Conservation (phyloP, 352 stramenopile genomes). For the Nothophytophthora sp. region DNA sequence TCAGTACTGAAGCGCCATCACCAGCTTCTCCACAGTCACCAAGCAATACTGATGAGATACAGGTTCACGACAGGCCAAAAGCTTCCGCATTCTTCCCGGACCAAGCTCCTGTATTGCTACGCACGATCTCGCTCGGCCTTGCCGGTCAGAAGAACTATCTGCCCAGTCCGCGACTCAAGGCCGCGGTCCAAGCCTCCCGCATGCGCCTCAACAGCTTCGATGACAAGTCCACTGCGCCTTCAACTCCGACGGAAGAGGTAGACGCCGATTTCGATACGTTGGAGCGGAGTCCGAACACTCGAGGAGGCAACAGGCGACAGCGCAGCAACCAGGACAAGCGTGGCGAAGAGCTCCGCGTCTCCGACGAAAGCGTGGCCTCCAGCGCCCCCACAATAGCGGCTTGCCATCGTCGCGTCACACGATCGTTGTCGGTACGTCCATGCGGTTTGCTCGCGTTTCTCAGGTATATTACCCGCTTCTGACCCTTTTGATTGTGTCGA, state of each 20-base stretch:
- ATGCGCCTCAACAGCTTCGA: constrained; percentile 35
- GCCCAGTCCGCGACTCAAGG: constrained; percentile 48
- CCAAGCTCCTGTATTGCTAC: constrained; percentile 36
- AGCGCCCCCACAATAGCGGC: constrained; percentile 56
- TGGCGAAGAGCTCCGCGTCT: constrained; percentile 34
- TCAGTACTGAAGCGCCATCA: constrained; percentile 27
- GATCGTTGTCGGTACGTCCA: constrained; percentile 54
- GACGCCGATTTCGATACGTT: constrained; percentile 10
- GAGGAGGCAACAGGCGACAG: constrained; percentile 2
- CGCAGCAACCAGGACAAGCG: constrained; percentile 10
- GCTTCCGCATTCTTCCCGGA: constrained; percentile 23
- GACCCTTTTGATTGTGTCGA: not conserved
- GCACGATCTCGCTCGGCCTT: constrained; percentile 45
- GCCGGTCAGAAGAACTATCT: constrained; percentile 19
- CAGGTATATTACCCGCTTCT: not conserved
- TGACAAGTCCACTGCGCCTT: not conserved
- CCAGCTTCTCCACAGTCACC: constrained; percentile 18
- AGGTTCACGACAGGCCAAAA: constrained; percentile 9
- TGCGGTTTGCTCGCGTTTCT: not conserved
- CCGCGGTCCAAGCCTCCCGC: constrained; percentile 48
- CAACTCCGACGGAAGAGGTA: not conserved
- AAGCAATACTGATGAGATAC: constrained; percentile 16
- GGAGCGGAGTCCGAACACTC: constrained; percentile 6
- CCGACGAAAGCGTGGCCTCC: constrained; percentile 58
- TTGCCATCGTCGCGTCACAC: constrained; percentile 56